Base-by-base conservation (phyloP, 2,329 filamentous ascomycete species). In the Phaeosphaeriaceae sp. region DNA sequence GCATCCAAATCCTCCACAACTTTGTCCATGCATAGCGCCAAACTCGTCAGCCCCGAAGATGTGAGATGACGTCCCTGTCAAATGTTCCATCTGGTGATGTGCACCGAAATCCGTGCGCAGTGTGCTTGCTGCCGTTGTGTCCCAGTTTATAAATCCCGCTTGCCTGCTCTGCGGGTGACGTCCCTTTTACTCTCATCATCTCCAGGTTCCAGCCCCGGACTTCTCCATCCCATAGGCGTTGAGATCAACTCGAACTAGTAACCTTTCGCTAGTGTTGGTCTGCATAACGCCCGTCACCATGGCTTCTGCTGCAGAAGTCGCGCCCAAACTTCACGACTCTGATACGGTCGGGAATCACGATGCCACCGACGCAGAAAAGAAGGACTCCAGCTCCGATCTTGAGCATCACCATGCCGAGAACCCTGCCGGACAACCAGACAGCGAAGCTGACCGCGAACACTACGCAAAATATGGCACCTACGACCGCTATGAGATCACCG, bases 401-500 rank as follows among this genome's bases (percentile, higher is more conserved):
- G 66, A 66, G 15, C 62, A 61, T 24, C 61, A 66, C 22, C 61
- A 64, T 32, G 51, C 56, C 21, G 70, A 70, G 44, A 60, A 71
- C 35, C 62, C 68, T 5, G 40, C 55, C 5, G 56, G 59, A 17
- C 42, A 54, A 10, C 64, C 58, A 6, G 60, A 63, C 24, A 61
- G 47, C 43, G 65, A 69, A 1, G 66, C 63, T 10, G 73, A 76
- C 52, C 68, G 67, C 32, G 54, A 66, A 13, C 73, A 74, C 55
- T 75, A 67, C 55, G 68, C 71, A 8, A 76, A 72, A 32, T 74
- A 70, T 43, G 73, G 74, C 23, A 78, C 75, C 0, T 76, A 82
- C 67, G 80, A 81, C 63, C 81, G 81, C 64, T 79, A 80, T 67
- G 82, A 77, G 60, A 77, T 85, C 59, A 81, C 77, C 0, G 84